Percentiles rank a stretch among this genome's conserved stretches.
These are phyloP conservation scores for Aspergillus sergii DNA, from an alignment of 2,329 filamentous ascomycete species.

Conservation along the genomic window DNA sequence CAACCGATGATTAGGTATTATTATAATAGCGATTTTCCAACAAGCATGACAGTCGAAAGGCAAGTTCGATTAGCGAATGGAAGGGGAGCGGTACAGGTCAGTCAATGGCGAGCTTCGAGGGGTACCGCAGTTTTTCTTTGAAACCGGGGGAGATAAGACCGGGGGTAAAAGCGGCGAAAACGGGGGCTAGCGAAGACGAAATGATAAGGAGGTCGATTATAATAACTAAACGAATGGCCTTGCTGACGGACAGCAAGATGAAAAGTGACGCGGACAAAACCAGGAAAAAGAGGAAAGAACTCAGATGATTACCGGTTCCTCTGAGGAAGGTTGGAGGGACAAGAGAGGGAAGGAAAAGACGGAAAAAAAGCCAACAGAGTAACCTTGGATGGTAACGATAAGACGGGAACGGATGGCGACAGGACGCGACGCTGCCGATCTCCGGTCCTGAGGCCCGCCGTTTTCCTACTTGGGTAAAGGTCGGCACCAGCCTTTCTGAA, in stretches of 20 bases:
- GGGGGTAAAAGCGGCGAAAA: background rate
- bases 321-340: background rate
- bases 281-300: constrained; percentile 1
- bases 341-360: background rate
- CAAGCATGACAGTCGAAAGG: constrained; percentile 34
- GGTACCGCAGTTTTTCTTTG: background rate
- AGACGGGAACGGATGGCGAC: constrained; percentile 24
- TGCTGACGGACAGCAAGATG: constrained; percentile 18
- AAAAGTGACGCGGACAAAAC: constrained; percentile 6
- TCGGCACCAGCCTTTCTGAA: background rate
- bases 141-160: background rate
- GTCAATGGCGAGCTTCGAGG: background rate
- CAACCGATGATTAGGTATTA: constrained; percentile 11
- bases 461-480: background rate
- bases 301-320: constrained; percentile 1
- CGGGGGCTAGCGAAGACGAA: background rate
- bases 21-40: constrained; percentile 20
- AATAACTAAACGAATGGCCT: constrained; percentile 19
- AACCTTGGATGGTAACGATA: constrained; percentile 15
- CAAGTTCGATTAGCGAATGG: constrained; percentile 4
- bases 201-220: background rate
- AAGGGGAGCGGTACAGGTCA: background rate
- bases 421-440: constrained; percentile 23
- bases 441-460: background rate
- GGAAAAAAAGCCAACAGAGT: constrained; percentile 13